A percentile compares a stretch with the other conserved stretches of the same genome.
These are phyloP conservation scores for Grammothele lineata DNA, from an alignment of 768 basidiomycete genomes.

Conservation along the genomic window DNA sequence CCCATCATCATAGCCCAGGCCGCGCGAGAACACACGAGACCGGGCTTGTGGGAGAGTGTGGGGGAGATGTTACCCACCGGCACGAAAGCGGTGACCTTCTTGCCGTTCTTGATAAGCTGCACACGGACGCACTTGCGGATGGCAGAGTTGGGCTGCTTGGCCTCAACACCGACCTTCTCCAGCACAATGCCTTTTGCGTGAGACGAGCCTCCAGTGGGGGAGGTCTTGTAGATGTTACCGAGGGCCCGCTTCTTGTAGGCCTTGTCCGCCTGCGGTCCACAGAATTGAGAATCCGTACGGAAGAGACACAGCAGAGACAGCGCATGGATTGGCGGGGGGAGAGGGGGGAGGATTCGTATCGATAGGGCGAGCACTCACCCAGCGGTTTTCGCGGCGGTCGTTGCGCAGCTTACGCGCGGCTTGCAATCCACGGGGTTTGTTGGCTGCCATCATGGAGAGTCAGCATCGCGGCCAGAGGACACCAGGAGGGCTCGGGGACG, in stretches of 20 bases:
- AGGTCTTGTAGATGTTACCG: constrained; percentile 99
- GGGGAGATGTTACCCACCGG: constrained; percentile 55
- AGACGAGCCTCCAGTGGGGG: constrained; percentile 97
- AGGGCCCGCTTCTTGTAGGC: constrained; percentile 99
- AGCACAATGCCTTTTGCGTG: constrained; percentile 99
- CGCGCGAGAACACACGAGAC: constrained; percentile 3
- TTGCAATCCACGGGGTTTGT: constrained; percentile 99
- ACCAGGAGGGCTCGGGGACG: constrained; percentile 4
- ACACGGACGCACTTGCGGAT: constrained; percentile 99
- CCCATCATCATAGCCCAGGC: constrained; percentile 10
- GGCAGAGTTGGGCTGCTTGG: constrained; percentile 99
- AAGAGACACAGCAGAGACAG: no score
- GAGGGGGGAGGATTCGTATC: constrained; percentile 1
- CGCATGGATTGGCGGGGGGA: not conserved
- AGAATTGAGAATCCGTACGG: not conserved
- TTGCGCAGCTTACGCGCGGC: constrained; percentile 98
- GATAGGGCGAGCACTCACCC: constrained; percentile 70
- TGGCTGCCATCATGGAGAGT: constrained; percentile 49
- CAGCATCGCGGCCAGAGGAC: constrained; percentile 4
- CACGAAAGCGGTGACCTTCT: constrained; percentile 99
- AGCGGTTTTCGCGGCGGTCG: constrained; percentile 92
- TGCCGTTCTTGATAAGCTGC: constrained; percentile 99
- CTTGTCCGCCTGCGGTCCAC: constrained; percentile 88
- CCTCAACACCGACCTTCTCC: constrained; percentile 99
- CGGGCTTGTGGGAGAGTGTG: not conserved